These are phyloP conservation scores for Erythrophleum fordii DNA, from an alignment of 306 rosid species.

Conservation along the genomic window DNA sequence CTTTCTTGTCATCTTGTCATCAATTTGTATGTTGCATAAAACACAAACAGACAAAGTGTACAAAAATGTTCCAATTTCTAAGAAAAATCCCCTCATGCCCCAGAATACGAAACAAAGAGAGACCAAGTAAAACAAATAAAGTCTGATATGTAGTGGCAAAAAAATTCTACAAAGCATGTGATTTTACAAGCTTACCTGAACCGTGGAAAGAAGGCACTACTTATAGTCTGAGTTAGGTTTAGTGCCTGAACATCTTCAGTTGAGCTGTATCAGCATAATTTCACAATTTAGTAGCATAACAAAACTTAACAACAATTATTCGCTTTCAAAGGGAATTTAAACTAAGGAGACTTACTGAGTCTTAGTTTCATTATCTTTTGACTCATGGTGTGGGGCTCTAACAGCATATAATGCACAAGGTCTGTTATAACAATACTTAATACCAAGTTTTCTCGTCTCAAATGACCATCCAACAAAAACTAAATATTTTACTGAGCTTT, in stretches of 20 bases:
- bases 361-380: slow-evolving; percentile 60
- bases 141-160: not conserved
- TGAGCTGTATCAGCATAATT: slow-evolving; percentile 59
- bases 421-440: slow-evolving; percentile 85
- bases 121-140: not conserved
- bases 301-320: slow-evolving; percentile 25
- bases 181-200: slow-evolving; percentile 66
- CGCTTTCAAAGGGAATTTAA: slow-evolving; percentile 25
- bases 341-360: slow-evolving; percentile 59
- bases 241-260: slow-evolving; percentile 54
- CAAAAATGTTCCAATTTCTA: not conserved
- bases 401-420: slow-evolving; percentile 82
- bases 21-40: slow-evolving; percentile 1
- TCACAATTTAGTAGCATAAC: slow-evolving; percentile 33
- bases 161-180: not conserved
- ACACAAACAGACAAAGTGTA: not conserved
- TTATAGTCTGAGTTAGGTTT: slow-evolving; percentile 70
- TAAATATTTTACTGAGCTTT: slow-evolving; percentile 60
- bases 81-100: not conserved
- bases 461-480: slow-evolving; percentile 95
- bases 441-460: slow-evolving; percentile 87
- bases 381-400: slow-evolving; percentile 53
- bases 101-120: slow-evolving; percentile 28
- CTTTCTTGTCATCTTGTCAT: slow-evolving; percentile 18
- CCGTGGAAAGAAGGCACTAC: slow-evolving; percentile 83